Percentiles rank a stretch among this genome's conserved stretches.
Evolutionary conservation across 2,329 filamentous ascomycete species (phyloP).

Genomic region (Fusarium burgessii): DNA sequence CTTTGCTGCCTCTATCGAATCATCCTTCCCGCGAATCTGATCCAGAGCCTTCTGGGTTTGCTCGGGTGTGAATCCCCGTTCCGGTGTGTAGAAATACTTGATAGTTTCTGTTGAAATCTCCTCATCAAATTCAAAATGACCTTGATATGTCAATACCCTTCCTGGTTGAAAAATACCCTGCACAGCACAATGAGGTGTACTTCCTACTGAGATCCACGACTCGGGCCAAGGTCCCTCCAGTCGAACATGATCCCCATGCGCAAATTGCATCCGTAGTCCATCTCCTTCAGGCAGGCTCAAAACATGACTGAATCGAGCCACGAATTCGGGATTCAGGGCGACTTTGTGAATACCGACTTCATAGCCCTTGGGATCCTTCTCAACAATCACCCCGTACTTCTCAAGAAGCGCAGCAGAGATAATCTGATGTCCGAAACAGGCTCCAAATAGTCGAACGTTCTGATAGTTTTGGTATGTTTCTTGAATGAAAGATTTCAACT

Average conservation of each 20-base stretch:
- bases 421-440: background rate
- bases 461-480: background rate
- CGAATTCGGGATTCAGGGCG: background rate
- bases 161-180: background rate
- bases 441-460: background rate
- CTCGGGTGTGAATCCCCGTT: background rate
- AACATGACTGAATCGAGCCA: background rate
- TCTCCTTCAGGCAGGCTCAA: background rate
- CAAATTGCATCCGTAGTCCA: background rate
- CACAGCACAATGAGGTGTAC: background rate
- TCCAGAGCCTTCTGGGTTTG: background rate
- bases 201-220: background rate
- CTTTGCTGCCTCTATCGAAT: background rate
- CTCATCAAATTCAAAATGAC: background rate
- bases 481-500: background rate
- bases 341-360: background rate
- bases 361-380: background rate
- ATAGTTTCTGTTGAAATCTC: background rate
- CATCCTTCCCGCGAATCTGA: background rate
- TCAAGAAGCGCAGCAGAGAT: background rate
- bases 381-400: background rate
- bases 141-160: background rate
- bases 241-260: background rate
- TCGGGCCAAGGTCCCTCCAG: background rate
- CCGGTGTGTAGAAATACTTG: background rate